Evolutionary conservation across 2,329 filamentous ascomycete species (phyloP), one percentile per base, ranked within the genome.

Genomic region (Penicillium sp.): DNA sequence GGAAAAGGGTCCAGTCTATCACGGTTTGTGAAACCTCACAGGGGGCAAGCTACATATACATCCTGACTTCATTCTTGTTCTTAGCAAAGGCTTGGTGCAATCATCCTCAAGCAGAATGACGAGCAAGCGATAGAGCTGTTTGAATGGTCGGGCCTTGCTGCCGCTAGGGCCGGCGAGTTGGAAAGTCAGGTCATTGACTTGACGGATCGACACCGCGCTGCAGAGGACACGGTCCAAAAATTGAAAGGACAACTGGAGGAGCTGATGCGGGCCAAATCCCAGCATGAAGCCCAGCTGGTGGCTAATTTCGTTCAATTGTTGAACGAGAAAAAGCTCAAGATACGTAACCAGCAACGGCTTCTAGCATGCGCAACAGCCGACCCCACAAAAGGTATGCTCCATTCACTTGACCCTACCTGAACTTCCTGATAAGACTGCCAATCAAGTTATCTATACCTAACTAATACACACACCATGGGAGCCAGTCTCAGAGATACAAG

Each of bases 241-340:
- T 73, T 87, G 37, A 81, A 79, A 55, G 70, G 75, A 26, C 83
- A 87, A 64, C 75, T 87, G 9, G 77, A 85, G 31, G 82, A 85
- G 50, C 77, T 87, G n/a, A 77, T 84, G 58, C 73, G 76, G 56
- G 79, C 81, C 1, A 87, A 87, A 64, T 74, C 74, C 59, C 79
- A 82, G 51, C 80, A 87, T 57, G 84, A 88, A 60, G 76, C 80
- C 19, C 78, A 81, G 46, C 71, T 87, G 60, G 70, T 87, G n/a
- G 75, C 78, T 54, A 85, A 85, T 65, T 87, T 86, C 59, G 78
- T 78, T 52, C 78, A 80, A 48, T 65, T 88, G 24, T 72, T 88
- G 9, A 87, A 88, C 56, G 80, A 82, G 60, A 88, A 88, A 72
- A 87, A 87, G 72, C 75, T 84, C 6, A 87, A 87, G 67, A 87